Evolutionary conservation across 345 rosid species (phyloP), one percentile per base, ranked within the genome.

Genomic region (Melastoma malabathricum): DNA sequence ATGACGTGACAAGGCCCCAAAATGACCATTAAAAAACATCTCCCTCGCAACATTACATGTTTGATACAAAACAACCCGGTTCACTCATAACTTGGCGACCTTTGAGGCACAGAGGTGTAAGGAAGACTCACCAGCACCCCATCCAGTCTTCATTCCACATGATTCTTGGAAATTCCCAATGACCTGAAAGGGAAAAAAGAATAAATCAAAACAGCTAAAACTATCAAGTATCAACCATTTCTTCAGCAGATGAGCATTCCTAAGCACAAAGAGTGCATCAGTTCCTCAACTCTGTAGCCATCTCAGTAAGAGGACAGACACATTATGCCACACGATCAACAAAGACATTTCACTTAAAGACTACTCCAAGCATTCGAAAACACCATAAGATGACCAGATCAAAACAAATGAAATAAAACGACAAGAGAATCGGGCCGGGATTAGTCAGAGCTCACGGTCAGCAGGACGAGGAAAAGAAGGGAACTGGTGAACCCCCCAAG

Each of bases 401-500:
- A 31, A 34, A 34, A 1, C 12, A 34, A 34, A 15, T 10, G 17
- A 5, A 16, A 31, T 51, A 51, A 16, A 5, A 34, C 18, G 39
- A 10, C 8, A 34, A 16, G 16, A 10, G n/a, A 39, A 10, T 18
- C 3, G 20, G 13, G 41, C 34, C 44, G 10, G 44, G 41, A 34
- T 17, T 6, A 34, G n/a, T 2, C 15, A 7, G 43, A 62, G 64
- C 89, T 68, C 78, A 83, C 84, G 1, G 84, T 83, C 4, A 85
- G 72, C 46, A 70, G 73, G 47, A 85, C 72, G 48, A 89, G 83
- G 65, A 85, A 89, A 3, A 85, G 72, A 54, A 83, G 80, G 55
- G 95, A 85, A 68, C 93, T 89, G 54, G 68, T 71, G 78, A 83
- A 83, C 44, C 97, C 97, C 45, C 95, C 89, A 14, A 89, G 79